Conservation (phyloP, 352 stramenopile species). For the Pythium dissimile region DNA sequence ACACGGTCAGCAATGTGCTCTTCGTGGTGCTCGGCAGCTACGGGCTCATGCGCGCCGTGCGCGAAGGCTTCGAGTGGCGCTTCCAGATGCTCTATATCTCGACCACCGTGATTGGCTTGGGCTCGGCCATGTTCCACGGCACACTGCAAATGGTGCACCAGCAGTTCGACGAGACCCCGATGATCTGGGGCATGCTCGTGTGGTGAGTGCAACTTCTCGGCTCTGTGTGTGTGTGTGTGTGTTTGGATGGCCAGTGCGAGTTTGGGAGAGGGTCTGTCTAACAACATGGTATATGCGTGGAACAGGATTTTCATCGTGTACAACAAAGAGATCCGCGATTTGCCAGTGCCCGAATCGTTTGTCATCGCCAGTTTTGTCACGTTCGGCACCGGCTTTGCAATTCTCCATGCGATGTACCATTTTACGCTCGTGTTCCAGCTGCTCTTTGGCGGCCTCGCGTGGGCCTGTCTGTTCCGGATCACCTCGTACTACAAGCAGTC, state of each 20-base stretch:
- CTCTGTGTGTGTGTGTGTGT: too few relatives aligned
- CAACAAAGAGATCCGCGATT: slow-evolving; percentile 58
- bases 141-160: slow-evolving; percentile 78
- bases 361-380: slow-evolving; percentile 43
- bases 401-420: slow-evolving; percentile 68
- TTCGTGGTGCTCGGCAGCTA: slow-evolving; percentile 77
- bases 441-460: slow-evolving; percentile 54
- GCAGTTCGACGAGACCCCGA: slow-evolving; percentile 81
- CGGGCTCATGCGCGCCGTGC: slow-evolving; percentile 56
- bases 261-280: too few relatives aligned
- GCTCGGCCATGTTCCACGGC: slow-evolving; percentile 84
- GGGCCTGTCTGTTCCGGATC: slow-evolving; percentile 42
- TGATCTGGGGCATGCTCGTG: slow-evolving; percentile 78
- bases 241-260: neutral
- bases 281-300: too few relatives aligned
- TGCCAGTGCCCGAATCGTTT: slow-evolving; percentile 30
- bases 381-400: slow-evolving; percentile 54
- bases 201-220: slow-evolving; percentile 32
- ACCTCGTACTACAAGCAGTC: slow-evolving; percentile 49
- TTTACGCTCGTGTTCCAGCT: slow-evolving; percentile 73
- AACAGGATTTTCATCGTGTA: slow-evolving; percentile 75
- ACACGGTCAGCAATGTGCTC: slow-evolving; percentile 82
- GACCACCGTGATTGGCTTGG: slow-evolving; percentile 75
- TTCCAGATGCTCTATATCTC: slow-evolving; percentile 72
- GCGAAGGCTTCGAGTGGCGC: slow-evolving; percentile 64